These are phyloP conservation scores for Aquilaria yunnanensis DNA, from an alignment of 345 rosid genomes.

Conservation along the genomic window DNA sequence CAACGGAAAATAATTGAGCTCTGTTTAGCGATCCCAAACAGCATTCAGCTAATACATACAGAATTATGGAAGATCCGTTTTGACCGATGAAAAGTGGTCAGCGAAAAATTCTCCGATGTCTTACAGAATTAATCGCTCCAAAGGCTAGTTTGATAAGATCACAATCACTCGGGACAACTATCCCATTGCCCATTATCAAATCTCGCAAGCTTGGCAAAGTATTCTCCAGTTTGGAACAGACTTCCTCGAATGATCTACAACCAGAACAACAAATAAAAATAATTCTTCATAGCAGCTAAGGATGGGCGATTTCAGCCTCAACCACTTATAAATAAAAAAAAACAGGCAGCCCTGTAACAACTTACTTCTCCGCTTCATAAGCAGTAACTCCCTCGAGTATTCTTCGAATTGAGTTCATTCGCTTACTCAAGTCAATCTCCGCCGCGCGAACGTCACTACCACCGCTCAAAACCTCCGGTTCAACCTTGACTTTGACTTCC, in stretches of 20 bases:
- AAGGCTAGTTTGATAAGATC: slow-evolving; percentile 43
- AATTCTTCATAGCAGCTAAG: slow-evolving; percentile 5
- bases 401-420: slow-evolving; percentile 36
- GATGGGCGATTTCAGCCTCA: slow-evolving; percentile 6
- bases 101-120: slow-evolving; percentile 8
- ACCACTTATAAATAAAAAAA: background rate
- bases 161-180: slow-evolving; percentile 29
- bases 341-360: slow-evolving; percentile 2
- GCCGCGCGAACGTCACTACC: slow-evolving; percentile 19
- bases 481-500: slow-evolving; percentile 8
- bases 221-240: slow-evolving; percentile 46
- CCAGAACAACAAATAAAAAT: slow-evolving; percentile 11
- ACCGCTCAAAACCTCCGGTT: slow-evolving; percentile 15
- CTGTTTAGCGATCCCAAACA: background rate
- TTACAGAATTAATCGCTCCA: slow-evolving; percentile 53
- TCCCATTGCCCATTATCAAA: slow-evolving; percentile 25
- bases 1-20: slow-evolving; percentile 15
- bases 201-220: slow-evolving; percentile 61
- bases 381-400: slow-evolving; percentile 55
- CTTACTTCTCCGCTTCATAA: slow-evolving; percentile 68
- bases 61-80: background rate
- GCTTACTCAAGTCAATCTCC: slow-evolving; percentile 35
- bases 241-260: slow-evolving; percentile 69
- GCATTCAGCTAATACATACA: background rate
- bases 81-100: background rate